These are phyloP conservation scores for Ceratopteris richardii DNA, from an alignment of 75 land plant genomes.

Conservation along the genomic window DNA sequence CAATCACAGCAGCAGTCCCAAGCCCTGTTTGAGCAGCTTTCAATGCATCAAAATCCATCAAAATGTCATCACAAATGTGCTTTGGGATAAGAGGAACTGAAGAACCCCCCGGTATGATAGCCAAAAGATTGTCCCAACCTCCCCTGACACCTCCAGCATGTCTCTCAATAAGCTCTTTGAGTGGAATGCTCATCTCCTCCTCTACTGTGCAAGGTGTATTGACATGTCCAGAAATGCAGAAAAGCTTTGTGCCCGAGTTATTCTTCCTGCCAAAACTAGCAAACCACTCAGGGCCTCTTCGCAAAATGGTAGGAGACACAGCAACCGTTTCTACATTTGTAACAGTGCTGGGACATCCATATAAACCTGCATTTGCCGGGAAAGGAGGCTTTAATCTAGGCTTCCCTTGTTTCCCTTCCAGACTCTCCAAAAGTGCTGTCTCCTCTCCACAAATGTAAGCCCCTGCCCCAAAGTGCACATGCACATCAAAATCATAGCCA, in stretches of 20 bases:
- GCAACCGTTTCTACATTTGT: slow-evolving; percentile 96
- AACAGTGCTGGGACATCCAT: slow-evolving; percentile 95
- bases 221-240: slow-evolving; percentile 85
- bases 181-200: slow-evolving; percentile 94
- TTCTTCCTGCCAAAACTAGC: slow-evolving; percentile 94
- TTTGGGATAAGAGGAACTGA: slow-evolving; percentile 83
- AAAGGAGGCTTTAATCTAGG: slow-evolving; percentile 97
- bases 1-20: slow-evolving; percentile 90
- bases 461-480: slow-evolving; percentile 91
- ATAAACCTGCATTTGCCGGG: slow-evolving; percentile 88
- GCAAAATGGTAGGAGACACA: slow-evolving; percentile 86
- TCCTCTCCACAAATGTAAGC: slow-evolving; percentile 98
- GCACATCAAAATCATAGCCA: slow-evolving; percentile 90
- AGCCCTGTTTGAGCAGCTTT: slow-evolving; percentile 85
- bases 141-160: slow-evolving; percentile 95
- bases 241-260: slow-evolving; percentile 91
- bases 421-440: slow-evolving; percentile 83
- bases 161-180: slow-evolving; percentile 81
- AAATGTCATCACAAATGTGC: slow-evolving; percentile 75
- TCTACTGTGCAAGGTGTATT: slow-evolving; percentile 96
- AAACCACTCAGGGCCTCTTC: slow-evolving; percentile 96
- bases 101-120: slow-evolving; percentile 88
- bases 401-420: slow-evolving; percentile 93
- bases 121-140: slow-evolving; percentile 95
- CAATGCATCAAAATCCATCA: slow-evolving; percentile 93